Conservation (phyloP, 1,139 yeast species). For the Magnusiomyces ingens region DNA sequence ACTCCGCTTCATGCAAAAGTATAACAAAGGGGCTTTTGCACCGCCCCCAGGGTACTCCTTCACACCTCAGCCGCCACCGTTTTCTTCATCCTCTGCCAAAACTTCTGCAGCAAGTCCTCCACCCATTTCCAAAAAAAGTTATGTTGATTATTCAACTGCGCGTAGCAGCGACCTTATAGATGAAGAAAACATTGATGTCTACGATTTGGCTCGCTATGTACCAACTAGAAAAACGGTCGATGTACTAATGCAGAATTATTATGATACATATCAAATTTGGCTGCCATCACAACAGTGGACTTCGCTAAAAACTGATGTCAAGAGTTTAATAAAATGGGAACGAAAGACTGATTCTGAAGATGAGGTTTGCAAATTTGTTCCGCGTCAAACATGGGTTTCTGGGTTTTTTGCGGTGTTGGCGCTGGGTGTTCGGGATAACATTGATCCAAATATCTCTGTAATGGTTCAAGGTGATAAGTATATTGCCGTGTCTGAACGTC, state of each 20-base stretch:
- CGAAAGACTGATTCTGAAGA: background rate
- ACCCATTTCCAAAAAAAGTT: background rate
- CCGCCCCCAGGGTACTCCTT: conserved; percentile 3
- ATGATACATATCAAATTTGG: conserved; percentile 23
- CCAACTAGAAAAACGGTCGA: conserved; percentile 9
- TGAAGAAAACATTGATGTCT: background rate
- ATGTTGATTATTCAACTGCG: background rate
- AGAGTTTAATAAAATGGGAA: background rate
- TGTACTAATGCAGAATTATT: conserved; percentile 12
- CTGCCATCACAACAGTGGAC: conserved; percentile 17
- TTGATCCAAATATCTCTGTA: conserved; percentile 4
- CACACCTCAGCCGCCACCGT: background rate
- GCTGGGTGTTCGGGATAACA: conserved; percentile 22
- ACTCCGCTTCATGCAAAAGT: conserved; percentile 2
- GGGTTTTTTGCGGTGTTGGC: conserved; percentile 24
- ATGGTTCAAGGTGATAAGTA: conserved; percentile 2
- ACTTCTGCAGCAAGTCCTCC: background rate
- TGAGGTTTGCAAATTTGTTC: background rate
- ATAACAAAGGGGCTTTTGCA: conserved; percentile 5
- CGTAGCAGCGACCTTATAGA: background rate
- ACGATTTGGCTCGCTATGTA: background rate
- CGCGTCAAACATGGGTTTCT: conserved; percentile 19
- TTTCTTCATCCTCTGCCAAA: too few relatives aligned
- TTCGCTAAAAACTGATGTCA: background rate
- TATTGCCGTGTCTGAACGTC: conserved; percentile 9